Evolutionary conservation across 805 yeast genomes (phyloP), one percentile per base, ranked within the genome.

Genomic region (Lachancea waltii): DNA sequence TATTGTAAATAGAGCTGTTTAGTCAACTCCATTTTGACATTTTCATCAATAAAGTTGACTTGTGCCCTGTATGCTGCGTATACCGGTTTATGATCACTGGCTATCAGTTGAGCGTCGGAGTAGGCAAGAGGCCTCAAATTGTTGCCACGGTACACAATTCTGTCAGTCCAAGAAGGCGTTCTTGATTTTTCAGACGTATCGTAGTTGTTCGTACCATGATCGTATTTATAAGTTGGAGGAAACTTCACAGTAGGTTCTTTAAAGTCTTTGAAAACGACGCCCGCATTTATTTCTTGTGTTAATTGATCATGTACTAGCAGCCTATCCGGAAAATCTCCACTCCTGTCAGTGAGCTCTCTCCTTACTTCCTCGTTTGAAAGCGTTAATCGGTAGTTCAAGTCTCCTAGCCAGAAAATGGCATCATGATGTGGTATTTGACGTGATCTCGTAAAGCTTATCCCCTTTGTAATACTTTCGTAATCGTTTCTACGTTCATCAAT

Each of bases 151-250:
- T 70, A 80, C 33, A 90, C 64, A 39, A 85, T 81, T 53, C 98
- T 69, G 60, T 90, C 98, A 0, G 97, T 90, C 97, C 97, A 90
- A 0, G 96, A 82, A 1, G 98, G 98, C 3, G 85, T 79, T 50
- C 98, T 72, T 45, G 81, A 90, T 57, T 90, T 90, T 49, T 90
- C 98, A 8, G 95, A 81, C 1, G 94, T 70, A 58, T 90, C 97
- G 56, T 89, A 92, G 14, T 60, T 65, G 34, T 75, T 70, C 0
- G 95, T 81, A 3, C 90, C 92, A 45, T 82, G 81, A 57, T 90
- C 95, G 60, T 77, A 90, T 56, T 90, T 90, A 64, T 90, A 90
- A 1, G 98, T 92, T 7, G 97, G 98, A 26, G 75, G 70, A 56
- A 92, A 90, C 30, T 67, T 75, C 38, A 90, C 74, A 18, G 80